Evolutionary conservation across 352 stramenopile species (phyloP), one percentile per base, ranked within the genome.

Genomic region (Pythium folliculosum): DNA sequence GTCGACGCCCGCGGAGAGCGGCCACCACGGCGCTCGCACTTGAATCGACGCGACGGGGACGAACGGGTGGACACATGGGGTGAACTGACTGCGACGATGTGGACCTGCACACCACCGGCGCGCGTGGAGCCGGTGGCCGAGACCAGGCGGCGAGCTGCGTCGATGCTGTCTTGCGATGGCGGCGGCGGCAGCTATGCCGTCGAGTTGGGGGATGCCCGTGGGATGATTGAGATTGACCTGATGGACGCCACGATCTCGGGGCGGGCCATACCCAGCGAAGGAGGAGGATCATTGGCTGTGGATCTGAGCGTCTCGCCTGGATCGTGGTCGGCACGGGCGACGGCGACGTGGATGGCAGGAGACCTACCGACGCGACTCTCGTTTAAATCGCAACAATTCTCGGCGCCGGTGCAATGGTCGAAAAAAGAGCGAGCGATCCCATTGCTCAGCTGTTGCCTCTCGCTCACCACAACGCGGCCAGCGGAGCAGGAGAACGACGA

Each of bases 401-500:
- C 27, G 1, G 49, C 22, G 2, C 35, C 45, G 5, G 3, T 73
- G 0, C 54, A 62, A 23, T 73, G 67, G 67, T 52, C 67, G 10
- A 52, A 37, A 13, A 73, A 73, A 35, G 67, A 73, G 40, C 60
- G 67, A 9, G 23, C 43, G 19, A 62, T 73, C 12, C 67, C 67
- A 3, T 49, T 30, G 1, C 21, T 72, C 23, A 13, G 10, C n/a
- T 72, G 52, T 16, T 7, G 10, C 19, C 21, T 63, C 19, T 25
- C 19, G 30, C 32, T 72, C 9, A 50, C 35, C 10, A 30, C 22
- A 7, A 51, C 19, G 52, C 3, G 12, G 3, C 38, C 27, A 32
- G 5, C 27, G 2, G 27, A 32, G 27, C 27, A 32, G 37, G 45
- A 23, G 1, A 40, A 2, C 17, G 21, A 21, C n/a, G 10, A 30